A percentile compares a stretch with the other conserved stretches of the same genome.
phyloP scores from a whole-genome alignment of 208 protist genomes.

The Leishmania tarentolae region DNA sequence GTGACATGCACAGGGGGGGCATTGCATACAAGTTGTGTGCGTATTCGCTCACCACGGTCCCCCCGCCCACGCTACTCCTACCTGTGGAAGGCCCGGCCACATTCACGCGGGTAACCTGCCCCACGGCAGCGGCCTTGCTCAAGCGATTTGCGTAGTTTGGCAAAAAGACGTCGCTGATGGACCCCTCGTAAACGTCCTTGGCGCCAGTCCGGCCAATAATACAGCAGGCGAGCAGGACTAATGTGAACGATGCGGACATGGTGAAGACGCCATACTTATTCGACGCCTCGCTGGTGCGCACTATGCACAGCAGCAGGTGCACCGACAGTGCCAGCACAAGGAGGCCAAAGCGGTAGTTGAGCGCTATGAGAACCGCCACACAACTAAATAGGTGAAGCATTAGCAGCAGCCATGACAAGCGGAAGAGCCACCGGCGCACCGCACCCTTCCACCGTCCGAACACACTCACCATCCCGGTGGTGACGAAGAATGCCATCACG shows the following conservation, averaged over 20 bases:
- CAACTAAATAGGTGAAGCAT: constrained; percentile 51
- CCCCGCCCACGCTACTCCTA: neutral
- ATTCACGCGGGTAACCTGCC: neutral
- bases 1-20: constrained; percentile 44
- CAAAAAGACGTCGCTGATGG: constrained; percentile 32
- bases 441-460: constrained; percentile 45
- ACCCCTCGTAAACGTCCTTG: constrained; percentile 27
- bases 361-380: constrained; percentile 43
- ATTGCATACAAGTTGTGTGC: neutral
- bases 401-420: constrained; percentile 44
- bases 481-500: constrained; percentile 43
- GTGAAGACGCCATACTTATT: constrained; percentile 57
- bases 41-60: neutral
- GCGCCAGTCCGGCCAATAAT: constrained; percentile 41
- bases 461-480: constrained; percentile 42
- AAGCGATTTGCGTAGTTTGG: constrained; percentile 37
- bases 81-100: neutral
- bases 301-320: constrained; percentile 49
- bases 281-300: constrained; percentile 48
- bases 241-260: constrained; percentile 28
- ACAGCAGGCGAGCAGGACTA: constrained; percentile 54
- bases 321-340: constrained; percentile 56
- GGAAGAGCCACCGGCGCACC: constrained; percentile 49
- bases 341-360: constrained; percentile 57
- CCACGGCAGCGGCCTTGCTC: constrained; percentile 10